Conservation (phyloP, 106 monocot genomes). For the Apostasia shenzhenica region DNA sequence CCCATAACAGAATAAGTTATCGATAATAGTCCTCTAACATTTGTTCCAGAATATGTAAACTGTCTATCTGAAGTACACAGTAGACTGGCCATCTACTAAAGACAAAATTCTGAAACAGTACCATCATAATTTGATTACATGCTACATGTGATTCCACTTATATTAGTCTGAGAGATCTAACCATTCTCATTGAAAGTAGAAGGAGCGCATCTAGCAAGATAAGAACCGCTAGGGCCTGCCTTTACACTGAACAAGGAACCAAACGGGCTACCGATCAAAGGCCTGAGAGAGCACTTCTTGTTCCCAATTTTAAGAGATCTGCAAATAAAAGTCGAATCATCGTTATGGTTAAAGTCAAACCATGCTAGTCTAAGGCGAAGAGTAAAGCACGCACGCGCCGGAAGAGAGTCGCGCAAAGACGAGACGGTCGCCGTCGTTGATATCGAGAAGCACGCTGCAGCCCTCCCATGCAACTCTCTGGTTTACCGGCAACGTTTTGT, state of each 20-base stretch:
- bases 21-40: no score
- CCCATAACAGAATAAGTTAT: no score
- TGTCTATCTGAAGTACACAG: no score
- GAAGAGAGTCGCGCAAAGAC: slow-evolving; percentile 88
- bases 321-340: slow-evolving; percentile 1
- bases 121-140: no score
- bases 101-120: not conserved
- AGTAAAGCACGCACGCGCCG: slow-evolving; percentile 35
- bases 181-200: slow-evolving; percentile 4
- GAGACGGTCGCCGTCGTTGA: slow-evolving; percentile 95
- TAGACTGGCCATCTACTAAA: no score
- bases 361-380: not conserved
- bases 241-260: slow-evolving; percentile 76
- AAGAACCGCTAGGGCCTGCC: slow-evolving; percentile 29
- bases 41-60: no score
- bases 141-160: no score
- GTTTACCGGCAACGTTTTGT: slow-evolving; percentile 10
- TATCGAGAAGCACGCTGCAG: slow-evolving; percentile 92
- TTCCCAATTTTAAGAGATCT: slow-evolving; percentile 88
- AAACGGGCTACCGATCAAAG: slow-evolving; percentile 84
- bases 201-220: slow-evolving; percentile 21
- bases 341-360: not conserved
- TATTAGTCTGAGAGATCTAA: not conserved
- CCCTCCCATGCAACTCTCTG: slow-evolving; percentile 71
- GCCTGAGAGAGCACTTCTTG: slow-evolving; percentile 67